Conservation (phyloP, 495 filamentous ascomycete genomes). For the Neurospora sp. region DNA sequence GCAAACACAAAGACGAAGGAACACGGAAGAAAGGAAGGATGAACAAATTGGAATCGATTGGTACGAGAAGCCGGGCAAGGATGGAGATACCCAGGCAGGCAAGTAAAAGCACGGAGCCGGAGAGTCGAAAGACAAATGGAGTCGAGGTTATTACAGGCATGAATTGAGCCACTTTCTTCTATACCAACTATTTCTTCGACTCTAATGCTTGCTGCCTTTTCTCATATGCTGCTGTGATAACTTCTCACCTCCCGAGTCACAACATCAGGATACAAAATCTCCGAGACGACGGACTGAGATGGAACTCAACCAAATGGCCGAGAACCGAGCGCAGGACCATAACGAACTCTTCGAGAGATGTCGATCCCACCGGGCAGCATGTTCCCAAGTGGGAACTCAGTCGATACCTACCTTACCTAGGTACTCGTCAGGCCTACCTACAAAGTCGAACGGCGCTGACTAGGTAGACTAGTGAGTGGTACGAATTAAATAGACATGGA, state of each 20-base stretch:
- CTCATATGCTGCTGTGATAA: neutral
- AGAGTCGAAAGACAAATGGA: neutral
- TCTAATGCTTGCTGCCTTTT: too few species aligned
- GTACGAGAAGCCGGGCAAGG: neutral
- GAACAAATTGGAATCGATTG: neutral
- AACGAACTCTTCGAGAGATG: neutral
- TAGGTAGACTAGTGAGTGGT: too few species aligned
- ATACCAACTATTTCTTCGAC: neutral
- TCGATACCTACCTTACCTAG: neutral
- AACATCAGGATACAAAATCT: too few species aligned
- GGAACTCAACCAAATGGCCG: too few species aligned
- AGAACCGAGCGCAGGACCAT: neutral
- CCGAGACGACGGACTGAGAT: too few species aligned
- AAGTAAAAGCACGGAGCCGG: neutral
- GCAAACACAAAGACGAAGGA: neutral
- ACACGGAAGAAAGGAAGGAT: neutral
- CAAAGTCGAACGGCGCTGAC: neutral
- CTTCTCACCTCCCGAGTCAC: neutral
- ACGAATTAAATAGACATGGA: too few species aligned
- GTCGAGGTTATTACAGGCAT: neutral
- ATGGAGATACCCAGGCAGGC: neutral
- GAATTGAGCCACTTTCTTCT: neutral
- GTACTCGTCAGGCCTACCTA: neutral
- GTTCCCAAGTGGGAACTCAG: neutral
- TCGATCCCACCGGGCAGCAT: neutral